Base-by-base conservation (phyloP, 2,329 filamentous ascomycete species). In the Penicillium palitans region DNA sequence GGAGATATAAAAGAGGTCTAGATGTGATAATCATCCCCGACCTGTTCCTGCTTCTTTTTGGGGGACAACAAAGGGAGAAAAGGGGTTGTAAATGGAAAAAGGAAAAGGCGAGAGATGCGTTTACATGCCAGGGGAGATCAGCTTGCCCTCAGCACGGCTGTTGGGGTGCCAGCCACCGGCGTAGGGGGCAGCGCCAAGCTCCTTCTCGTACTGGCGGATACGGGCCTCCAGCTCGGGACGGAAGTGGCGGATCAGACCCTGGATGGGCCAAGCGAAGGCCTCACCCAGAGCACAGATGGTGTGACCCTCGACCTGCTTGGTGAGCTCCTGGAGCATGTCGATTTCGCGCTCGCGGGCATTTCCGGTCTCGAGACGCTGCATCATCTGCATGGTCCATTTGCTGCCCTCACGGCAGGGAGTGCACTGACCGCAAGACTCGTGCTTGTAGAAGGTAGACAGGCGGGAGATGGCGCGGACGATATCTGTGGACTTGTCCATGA, bases 311-410 rank as follows among this genome's bases (percentile, higher is more conserved):
- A 99, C 95, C 81, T 99, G 95, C 85, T 99, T 99, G 63, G 95
- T 99, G 68, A 99, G 81, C 83, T 99, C 95, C 81, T 97, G 95
- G 67, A 99, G 85, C 95, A 99, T 99, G 77, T 99, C 95, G 75
- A 99, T 99, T 80, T 99, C 95, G 61, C 95, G 85, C 77, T 89
- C 87, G 62, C 90, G 87, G 60, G 90, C 95, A 78, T 91, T 87
- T 59, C 95, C 95, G 77, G 90, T 90, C 83, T 96, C 92, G 70
- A 99, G 96, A 57, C 95, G 89, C 78, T 90, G 83, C 95, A 99
- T 98, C 78, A 99, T 98, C 83, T 99, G 93, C 79, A 96, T 90
- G 12, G 93, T 97, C 95, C 95, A 99, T 82, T 96, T 97, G 83
- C 90, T 96, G 66, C 95, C 95, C 81, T 99, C 95, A 75, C 95